Evolutionary conservation across 768 basidiomycete genomes (phyloP), one percentile per base, ranked within the genome.

Genomic region (Pisolithus sp.): DNA sequence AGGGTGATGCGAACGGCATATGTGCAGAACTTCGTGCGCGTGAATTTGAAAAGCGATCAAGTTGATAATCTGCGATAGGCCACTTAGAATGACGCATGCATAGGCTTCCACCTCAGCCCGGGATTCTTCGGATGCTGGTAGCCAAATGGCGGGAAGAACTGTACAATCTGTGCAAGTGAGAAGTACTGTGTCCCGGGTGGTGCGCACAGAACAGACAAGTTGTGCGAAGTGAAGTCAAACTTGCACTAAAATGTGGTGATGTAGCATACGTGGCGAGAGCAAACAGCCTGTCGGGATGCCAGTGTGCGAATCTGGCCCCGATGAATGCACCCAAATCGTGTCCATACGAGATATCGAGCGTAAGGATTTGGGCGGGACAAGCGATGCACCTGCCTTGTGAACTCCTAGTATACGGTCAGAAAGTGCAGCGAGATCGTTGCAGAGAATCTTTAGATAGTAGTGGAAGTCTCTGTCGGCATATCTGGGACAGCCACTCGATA

Each of bases 241-340:
- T 41, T 48, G 49, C 26, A 37, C 38, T 26, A n/a, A n/a, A 17
- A 44, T 17, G 24, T 4, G 42, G 49, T 15, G 21, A 18, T 37
- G 37, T 18, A 67, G 10, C 79, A 55, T 67, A 86, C 89, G 82
- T 69, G 0, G 76, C 73, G 18, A 90, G 69, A 0, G 81, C 82
- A 5, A 74, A 57, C 31, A 86, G 55, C 34, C 86, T 74, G 12
- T 80, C 68, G 0, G 89, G 86, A 61, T 87, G 68, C 83, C 85
- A 89, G 21, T 87, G 71, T 10, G 85, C 82, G 58, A 92, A 83
- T 20, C 88, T 73, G 40, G 75, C 76, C 2, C 76, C 85, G 12
- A 72, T 78, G 53, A 71, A 78, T 3, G 85, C 71, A 5, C 89
- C 89, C 89, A 88, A 91, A 59, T 92, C 89, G 58, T 91, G 89